These are phyloP conservation scores for Neofusicoccum sp. DNA, from an alignment of 2,329 filamentous ascomycete species.

Conservation along the genomic window DNA sequence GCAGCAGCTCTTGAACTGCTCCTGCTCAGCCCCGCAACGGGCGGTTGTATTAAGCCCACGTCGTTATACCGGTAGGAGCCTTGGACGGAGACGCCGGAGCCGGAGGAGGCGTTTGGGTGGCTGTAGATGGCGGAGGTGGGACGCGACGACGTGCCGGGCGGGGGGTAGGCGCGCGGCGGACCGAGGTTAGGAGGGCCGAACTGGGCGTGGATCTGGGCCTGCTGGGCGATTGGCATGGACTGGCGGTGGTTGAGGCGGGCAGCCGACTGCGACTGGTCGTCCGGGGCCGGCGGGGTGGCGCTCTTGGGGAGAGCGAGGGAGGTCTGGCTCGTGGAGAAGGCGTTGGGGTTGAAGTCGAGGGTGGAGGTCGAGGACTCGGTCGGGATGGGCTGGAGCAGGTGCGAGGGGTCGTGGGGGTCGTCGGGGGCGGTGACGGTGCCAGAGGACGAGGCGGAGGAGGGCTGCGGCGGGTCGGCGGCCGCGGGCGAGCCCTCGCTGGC, in stretches of 20 bases:
- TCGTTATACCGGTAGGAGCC: constrained; percentile 49
- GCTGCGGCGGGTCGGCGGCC: constrained; percentile 25
- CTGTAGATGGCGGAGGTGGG: constrained; percentile 49
- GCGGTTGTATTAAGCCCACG: constrained; percentile 37
- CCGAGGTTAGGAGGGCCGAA: constrained; percentile 26
- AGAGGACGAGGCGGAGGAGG: constrained; percentile 33
- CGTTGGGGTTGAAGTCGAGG: constrained; percentile 42
- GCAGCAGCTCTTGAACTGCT: constrained; percentile 63
- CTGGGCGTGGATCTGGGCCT: constrained; percentile 38
- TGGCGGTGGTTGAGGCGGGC: constrained; percentile 40
- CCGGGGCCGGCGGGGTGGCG: constrained; percentile 27
- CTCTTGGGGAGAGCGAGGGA: constrained; percentile 24
- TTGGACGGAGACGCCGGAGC: constrained; percentile 38
- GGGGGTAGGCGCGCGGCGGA: constrained; percentile 29
- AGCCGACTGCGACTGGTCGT: constrained; percentile 28
- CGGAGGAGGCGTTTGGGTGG: constrained; percentile 48
- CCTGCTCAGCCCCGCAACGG: constrained; percentile 54
- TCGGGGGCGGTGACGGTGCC: constrained; percentile 40
- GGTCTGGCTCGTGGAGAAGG: constrained; percentile 32
- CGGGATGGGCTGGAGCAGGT: constrained; percentile 34
- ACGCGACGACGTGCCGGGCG: constrained; percentile 28
- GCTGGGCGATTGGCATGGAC: constrained; percentile 43
- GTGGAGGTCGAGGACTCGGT: constrained; percentile 26
- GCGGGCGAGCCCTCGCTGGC: constrained; percentile 11
- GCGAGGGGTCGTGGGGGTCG: constrained; percentile 26